A percentile compares a stretch with the other conserved stretches of the same genome.
Evolutionary conservation across 2,329 filamentous ascomycete species (phyloP).

Genomic region (Mariannaea elegans): DNA sequence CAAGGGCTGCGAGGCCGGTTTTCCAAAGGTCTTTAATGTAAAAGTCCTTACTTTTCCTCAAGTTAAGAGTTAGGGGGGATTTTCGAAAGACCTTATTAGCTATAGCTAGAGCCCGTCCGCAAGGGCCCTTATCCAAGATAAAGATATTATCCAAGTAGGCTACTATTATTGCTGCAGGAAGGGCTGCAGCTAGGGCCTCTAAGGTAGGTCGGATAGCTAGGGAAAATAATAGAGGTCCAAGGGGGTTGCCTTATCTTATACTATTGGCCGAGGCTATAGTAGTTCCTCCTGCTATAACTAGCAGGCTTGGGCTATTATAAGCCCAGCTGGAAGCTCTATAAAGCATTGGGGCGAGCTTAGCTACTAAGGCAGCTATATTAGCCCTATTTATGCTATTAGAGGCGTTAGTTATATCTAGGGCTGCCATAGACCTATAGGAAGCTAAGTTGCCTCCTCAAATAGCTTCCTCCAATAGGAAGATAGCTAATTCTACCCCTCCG

Average conservation of each 20-base stretch:
- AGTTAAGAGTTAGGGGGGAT: neutral
- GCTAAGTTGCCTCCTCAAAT: too few species aligned
- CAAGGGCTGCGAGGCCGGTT: too few species aligned
- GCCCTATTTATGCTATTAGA: too few species aligned
- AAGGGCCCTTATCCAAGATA: neutral
- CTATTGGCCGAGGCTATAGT: neutral
- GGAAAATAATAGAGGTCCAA: neutral
- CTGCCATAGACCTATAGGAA: too few species aligned
- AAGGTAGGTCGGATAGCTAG: conserved; percentile 6
- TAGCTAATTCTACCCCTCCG: too few species aligned
- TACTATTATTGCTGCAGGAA: neutral
- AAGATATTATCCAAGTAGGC: neutral
- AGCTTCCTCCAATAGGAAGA: too few species aligned
- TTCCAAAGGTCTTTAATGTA: neutral
- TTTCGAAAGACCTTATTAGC: too few species aligned
- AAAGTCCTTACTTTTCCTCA: neutral
- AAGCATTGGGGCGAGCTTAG: neutral
- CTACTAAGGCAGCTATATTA: neutral
- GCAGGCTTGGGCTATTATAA: neutral
- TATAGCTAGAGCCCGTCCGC: neutral
- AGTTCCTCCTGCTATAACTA: neutral
- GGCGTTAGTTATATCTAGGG: too few species aligned
- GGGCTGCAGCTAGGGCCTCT: neutral
- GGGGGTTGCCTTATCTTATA: neutral
- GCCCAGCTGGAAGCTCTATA: too few species aligned